These are phyloP conservation scores for Artemisia annua DNA, from an alignment of 129 eudicot genomes.

Conservation along the genomic window DNA sequence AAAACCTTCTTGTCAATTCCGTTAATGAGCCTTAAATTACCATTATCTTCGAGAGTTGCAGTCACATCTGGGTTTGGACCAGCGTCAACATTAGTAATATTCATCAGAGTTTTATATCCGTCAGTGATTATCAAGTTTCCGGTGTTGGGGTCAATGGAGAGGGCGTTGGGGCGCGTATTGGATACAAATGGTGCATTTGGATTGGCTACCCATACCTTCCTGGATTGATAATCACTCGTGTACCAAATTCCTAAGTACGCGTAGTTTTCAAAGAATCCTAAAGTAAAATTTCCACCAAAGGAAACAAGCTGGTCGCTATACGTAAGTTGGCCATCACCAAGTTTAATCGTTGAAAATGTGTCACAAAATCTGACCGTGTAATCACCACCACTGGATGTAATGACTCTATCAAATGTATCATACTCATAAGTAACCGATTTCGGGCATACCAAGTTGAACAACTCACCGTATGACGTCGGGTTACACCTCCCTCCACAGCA, in stretches of 20 bases:
- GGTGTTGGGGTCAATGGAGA: conserved; percentile 18
- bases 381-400: conserved; percentile 20
- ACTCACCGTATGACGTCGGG: conserved; percentile 17
- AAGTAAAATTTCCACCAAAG: conserved; percentile 14
- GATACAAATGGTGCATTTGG: neutral
- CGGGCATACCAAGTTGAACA: conserved; percentile 37
- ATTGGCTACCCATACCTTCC: conserved; percentile 39
- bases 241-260: conserved; percentile 38
- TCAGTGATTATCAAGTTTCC: conserved; percentile 22
- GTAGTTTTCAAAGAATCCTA: conserved; percentile 24
- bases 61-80: conserved; percentile 15
- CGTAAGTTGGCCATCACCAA: conserved; percentile 14
- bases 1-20: conserved; percentile 18
- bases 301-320: conserved; percentile 13
- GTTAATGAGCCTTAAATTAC: conserved; percentile 12
- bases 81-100: conserved; percentile 4
- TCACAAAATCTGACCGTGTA: conserved; percentile 37
- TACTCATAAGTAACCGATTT: conserved; percentile 21
- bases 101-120: neutral
- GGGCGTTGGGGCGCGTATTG: neutral
- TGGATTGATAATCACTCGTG: neutral
- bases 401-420: conserved; percentile 6
- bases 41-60: conserved; percentile 19
- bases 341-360: conserved; percentile 6
- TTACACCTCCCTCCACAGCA: conserved; percentile 28